Conservation (phyloP, 2,329 filamentous ascomycete species). For the Alternaria dauci region DNA sequence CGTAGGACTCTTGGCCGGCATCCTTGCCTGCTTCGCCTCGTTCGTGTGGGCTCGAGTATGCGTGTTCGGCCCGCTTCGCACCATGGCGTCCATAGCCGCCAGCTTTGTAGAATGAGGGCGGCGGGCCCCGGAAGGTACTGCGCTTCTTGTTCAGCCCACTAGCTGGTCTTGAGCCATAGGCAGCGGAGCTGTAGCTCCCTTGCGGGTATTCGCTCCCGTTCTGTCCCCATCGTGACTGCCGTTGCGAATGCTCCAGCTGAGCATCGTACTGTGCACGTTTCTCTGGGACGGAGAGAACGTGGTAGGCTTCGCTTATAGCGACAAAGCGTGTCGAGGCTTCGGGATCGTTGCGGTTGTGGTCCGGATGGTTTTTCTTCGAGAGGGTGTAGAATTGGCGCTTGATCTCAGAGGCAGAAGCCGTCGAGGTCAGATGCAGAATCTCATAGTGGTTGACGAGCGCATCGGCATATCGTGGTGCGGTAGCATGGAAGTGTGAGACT, state of each 20-base stretch:
- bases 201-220: slow-evolving; percentile 60
- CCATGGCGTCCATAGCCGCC: slow-evolving; percentile 77
- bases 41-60: slow-evolving; percentile 39
- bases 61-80: slow-evolving; percentile 64
- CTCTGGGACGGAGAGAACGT: slow-evolving; percentile 73
- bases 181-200: slow-evolving; percentile 62
- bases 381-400: slow-evolving; percentile 94
- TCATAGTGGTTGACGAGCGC: slow-evolving; percentile 76
- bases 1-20: slow-evolving; percentile 41
- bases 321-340: slow-evolving; percentile 78
- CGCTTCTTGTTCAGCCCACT: slow-evolving; percentile 81
- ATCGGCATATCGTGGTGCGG: slow-evolving; percentile 48
- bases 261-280: slow-evolving; percentile 86
- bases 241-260: slow-evolving; percentile 60
- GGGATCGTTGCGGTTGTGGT: slow-evolving; percentile 83
- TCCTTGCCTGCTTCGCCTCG: slow-evolving; percentile 20
- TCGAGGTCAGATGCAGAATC: slow-evolving; percentile 73
- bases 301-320: slow-evolving; percentile 84
- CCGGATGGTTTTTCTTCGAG: slow-evolving; percentile 91
- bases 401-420: slow-evolving; percentile 77
- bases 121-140: slow-evolving; percentile 81
- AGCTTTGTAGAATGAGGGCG: slow-evolving; percentile 84
- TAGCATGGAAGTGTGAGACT: slow-evolving; percentile 56
- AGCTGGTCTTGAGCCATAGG: slow-evolving; percentile 75
- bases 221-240: slow-evolving; percentile 40